phyloP scores from a whole-genome alignment of 164 flowering plant species.

The Platanus orientalis region DNA sequence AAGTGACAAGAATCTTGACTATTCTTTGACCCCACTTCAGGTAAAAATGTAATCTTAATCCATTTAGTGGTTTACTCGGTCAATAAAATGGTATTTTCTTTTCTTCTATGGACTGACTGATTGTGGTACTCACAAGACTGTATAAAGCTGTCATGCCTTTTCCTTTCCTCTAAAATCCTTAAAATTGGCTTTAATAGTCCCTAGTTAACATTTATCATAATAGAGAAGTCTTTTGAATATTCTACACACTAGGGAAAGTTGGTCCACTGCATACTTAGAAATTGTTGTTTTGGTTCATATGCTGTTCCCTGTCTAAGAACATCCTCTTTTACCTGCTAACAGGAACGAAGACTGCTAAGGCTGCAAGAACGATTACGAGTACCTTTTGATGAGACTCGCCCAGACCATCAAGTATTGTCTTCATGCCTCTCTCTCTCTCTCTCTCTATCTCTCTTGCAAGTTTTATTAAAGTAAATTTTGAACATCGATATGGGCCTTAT shows the following conservation, averaged over 20 bases:
- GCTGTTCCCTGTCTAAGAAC: no score
- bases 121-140: neutral
- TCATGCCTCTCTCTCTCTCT: neutral
- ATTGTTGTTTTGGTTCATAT: no score
- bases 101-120: neutral
- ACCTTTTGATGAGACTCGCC: constrained; percentile 82
- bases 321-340: constrained; percentile 10
- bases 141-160: no score
- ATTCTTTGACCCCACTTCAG: constrained; percentile 61
- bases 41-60: constrained; percentile 24
- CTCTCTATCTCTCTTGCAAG: neutral
- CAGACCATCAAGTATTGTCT: constrained; percentile 77
- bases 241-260: no score
- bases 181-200: no score
- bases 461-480: no score
- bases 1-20: constrained; percentile 39
- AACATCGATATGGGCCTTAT: no score
- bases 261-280: no score
- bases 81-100: neutral
- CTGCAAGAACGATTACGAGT: constrained; percentile 69
- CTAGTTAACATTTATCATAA: no score
- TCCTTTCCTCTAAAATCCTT: no score
- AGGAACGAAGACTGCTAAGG: constrained; percentile 74
- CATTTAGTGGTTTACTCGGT: neutral
- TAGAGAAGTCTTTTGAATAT: no score